phyloP scores from a whole-genome alignment of 139 green algal species.

The Picochlorum sp. region DNA sequence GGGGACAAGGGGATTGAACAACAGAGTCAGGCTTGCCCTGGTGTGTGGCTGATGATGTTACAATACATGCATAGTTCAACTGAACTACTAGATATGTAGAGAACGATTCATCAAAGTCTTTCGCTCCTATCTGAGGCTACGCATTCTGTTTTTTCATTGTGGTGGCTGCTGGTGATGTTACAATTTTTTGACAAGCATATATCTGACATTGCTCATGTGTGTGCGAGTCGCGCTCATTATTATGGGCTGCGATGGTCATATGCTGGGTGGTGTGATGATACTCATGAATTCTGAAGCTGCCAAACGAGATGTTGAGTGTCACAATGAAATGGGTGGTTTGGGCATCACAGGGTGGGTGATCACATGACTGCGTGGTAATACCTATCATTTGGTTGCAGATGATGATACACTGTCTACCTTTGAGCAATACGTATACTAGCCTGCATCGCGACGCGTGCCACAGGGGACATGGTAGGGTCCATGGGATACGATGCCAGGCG shows the following conservation, averaged over 20 bases:
- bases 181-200: slow-evolving; percentile 42
- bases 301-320: no score
- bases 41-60: slow-evolving; percentile 21
- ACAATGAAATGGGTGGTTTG: no score
- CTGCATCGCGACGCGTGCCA: no score
- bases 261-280: neutral
- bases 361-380: no score
- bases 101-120: slow-evolving; percentile 29
- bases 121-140: slow-evolving; percentile 41
- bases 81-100: slow-evolving; percentile 18
- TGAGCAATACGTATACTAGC: no score
- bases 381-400: no score
- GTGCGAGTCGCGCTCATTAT: neutral
- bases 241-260: neutral
- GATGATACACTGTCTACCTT: no score
- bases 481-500: neutral
- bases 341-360: no score
- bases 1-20: neutral
- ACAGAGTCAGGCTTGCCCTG: neutral
- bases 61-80: slow-evolving; percentile 42
- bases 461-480: no score
- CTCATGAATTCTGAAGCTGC: slow-evolving; percentile 2
- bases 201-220: slow-evolving; percentile 12
- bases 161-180: slow-evolving; percentile 7
- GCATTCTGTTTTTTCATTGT: neutral